Percentiles rank a stretch among this genome's conserved stretches.
These are phyloP conservation scores for Thelonectria rubi DNA, from an alignment of 2,329 filamentous ascomycete species.

Conservation along the genomic window DNA sequence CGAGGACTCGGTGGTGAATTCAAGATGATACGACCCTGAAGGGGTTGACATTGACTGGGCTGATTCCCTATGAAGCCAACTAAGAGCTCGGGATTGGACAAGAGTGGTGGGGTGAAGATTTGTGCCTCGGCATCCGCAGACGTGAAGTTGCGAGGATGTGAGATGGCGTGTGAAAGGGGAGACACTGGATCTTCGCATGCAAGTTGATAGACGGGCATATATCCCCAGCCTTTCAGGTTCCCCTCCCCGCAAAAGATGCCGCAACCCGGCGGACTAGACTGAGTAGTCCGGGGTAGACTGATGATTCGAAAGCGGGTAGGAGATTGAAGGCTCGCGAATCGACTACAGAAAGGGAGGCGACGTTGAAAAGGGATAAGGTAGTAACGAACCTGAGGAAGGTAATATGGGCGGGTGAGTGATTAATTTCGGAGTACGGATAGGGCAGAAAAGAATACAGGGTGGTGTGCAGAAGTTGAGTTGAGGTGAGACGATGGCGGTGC, in stretches of 20 bases:
- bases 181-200: slow-evolving; percentile 10
- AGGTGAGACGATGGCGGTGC: slow-evolving; percentile 20
- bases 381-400: slow-evolving; percentile 29
- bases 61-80: neutral
- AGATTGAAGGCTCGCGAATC: slow-evolving; percentile 32
- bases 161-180: slow-evolving; percentile 14
- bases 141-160: slow-evolving; percentile 5
- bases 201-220: neutral
- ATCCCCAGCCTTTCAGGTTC: slow-evolving; percentile 1
- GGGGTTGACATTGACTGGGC: slow-evolving; percentile 3
- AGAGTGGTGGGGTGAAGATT: slow-evolving; percentile 13
- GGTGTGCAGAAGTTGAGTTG: slow-evolving; percentile 15
- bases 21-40: neutral
- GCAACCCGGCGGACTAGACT: slow-evolving; percentile 16
- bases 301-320: slow-evolving; percentile 3
- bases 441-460: slow-evolving; percentile 20
- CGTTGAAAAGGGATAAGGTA: slow-evolving; percentile 8
- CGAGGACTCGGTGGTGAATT: neutral
- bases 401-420: slow-evolving; percentile 15
- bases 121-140: slow-evolving; percentile 17
- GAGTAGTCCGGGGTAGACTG: slow-evolving; percentile 15
- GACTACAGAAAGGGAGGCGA: slow-evolving; percentile 13
- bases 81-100: slow-evolving; percentile 13
- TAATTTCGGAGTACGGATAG: slow-evolving; percentile 25
- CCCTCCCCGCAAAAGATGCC: slow-evolving; percentile 29